Conservation (phyloP, 768 basidiomycete genomes). For the Psilocybe sp. region DNA sequence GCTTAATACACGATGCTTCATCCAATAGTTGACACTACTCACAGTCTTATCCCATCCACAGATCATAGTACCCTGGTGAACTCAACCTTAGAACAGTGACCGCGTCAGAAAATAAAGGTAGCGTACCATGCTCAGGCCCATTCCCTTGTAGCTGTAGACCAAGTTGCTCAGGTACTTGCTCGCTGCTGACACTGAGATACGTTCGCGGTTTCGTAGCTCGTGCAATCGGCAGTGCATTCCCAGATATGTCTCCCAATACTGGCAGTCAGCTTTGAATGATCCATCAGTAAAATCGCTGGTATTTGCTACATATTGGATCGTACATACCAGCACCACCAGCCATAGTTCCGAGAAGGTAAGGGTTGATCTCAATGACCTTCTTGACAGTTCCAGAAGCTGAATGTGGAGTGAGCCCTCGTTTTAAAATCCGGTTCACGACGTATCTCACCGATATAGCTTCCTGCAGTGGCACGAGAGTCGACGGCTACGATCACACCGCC, state of each 20-base stretch:
- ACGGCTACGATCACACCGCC: constrained; percentile 99
- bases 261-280: constrained; percentile 73
- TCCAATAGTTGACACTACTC: constrained; percentile 22
- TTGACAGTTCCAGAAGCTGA: constrained; percentile 95
- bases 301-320: not conserved
- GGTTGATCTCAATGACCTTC: constrained; percentile 99
- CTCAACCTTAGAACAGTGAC: not conserved
- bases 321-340: constrained; percentile 92
- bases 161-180: constrained; percentile 97
- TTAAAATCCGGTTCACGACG: not conserved
- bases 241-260: constrained; percentile 99
- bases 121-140: constrained; percentile 97
- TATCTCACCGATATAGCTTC: constrained; percentile 87
- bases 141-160: constrained; percentile 97
- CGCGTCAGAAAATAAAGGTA: not conserved
- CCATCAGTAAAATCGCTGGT: constrained; percentile 2
- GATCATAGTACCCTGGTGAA: constrained; percentile 91
- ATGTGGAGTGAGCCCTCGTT: constrained; percentile 3
- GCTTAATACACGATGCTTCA: not conserved
- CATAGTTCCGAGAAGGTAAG: constrained; percentile 98
- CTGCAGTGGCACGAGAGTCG: constrained; percentile 97
- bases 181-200: constrained; percentile 98
- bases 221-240: constrained; percentile 97
- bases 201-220: constrained; percentile 93
- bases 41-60: constrained; percentile 99